Evolutionary conservation across 352 stramenopile genomes (phyloP).

Genomic region (Pythium coloratum): DNA sequence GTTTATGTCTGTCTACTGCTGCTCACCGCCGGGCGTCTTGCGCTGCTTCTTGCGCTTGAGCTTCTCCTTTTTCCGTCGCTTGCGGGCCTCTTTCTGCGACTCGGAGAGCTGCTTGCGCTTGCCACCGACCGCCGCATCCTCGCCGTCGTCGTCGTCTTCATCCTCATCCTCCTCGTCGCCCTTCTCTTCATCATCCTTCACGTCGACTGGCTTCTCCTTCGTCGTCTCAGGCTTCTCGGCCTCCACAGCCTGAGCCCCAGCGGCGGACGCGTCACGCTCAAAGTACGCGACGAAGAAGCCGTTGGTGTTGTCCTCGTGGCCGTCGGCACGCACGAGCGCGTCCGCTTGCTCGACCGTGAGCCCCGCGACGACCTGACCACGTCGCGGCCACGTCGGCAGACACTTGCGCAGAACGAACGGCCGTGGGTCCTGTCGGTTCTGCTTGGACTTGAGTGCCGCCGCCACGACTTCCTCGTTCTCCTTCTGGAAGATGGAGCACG

Average conservation of each 20-base stretch:
- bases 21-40: constrained; percentile 6
- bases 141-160: background rate
- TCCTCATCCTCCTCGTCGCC: constrained; percentile 5
- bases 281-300: constrained; percentile 98
- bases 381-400: constrained; percentile 71
- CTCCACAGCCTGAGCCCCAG: constrained; percentile 10
- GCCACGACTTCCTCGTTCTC: constrained; percentile 96
- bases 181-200: constrained; percentile 4
- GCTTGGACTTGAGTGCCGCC: constrained; percentile 72
- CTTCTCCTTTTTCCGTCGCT: constrained; percentile 73
- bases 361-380: constrained; percentile 59
- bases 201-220: background rate
- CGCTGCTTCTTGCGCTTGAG: constrained; percentile 61
- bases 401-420: constrained; percentile 70
- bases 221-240: background rate
- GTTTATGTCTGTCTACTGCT: constrained; percentile 1
- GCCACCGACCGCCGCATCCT: constrained; percentile 18
- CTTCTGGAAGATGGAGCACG: constrained; percentile 94
- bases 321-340: constrained; percentile 91
- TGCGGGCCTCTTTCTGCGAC: constrained; percentile 52
- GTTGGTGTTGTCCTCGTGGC: constrained; percentile 93
- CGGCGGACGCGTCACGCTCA: constrained; percentile 46
- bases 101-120: constrained; percentile 72
- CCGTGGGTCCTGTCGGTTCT: constrained; percentile 42
- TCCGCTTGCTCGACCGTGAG: constrained; percentile 63